Evolutionary conservation across 2,329 filamentous ascomycete species (phyloP).

Genomic region (Cadophora luteo-olivacea): DNA sequence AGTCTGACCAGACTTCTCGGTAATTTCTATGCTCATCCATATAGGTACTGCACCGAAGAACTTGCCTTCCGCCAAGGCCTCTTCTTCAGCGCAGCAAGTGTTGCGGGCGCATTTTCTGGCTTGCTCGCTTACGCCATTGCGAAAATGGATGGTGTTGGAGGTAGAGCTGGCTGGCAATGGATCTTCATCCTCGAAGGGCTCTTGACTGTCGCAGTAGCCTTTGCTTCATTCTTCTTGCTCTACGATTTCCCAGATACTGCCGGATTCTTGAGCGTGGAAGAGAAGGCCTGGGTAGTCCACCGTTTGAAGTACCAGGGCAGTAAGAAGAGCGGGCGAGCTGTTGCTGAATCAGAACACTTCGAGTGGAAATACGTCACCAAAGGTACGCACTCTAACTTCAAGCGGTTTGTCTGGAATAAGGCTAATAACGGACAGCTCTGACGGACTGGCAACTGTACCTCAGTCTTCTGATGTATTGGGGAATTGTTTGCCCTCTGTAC

Average conservation of each 20-base stretch:
- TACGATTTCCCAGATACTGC: constrained; percentile 53
- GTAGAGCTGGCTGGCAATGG: constrained; percentile 55
- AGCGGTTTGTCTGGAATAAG: background rate
- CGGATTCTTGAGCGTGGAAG: constrained; percentile 49
- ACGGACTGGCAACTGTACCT: constrained; percentile 54
- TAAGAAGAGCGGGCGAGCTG: constrained; percentile 33
- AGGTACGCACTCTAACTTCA: background rate
- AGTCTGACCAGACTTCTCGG: background rate
- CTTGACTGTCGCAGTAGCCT: constrained; percentile 47
- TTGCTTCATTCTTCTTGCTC: constrained; percentile 52
- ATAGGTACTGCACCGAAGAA: constrained; percentile 18
- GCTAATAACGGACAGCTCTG: constrained; percentile 43
- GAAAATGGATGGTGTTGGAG: constrained; percentile 54
- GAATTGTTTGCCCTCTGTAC: constrained; percentile 59
- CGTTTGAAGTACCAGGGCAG: constrained; percentile 39
- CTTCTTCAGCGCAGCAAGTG: constrained; percentile 47
- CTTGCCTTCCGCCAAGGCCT: constrained; percentile 28
- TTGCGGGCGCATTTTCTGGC: constrained; percentile 53
- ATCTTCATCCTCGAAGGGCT: constrained; percentile 30
- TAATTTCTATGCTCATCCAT: background rate
- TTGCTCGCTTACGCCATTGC: constrained; percentile 53
- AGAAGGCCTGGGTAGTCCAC: constrained; percentile 42
- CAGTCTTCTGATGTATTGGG: constrained; percentile 63
- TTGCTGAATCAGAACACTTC: constrained; percentile 41
- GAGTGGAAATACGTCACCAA: constrained; percentile 45